These are phyloP conservation scores for Aspergillus sp. DNA, from an alignment of 2,329 filamentous ascomycete species.

Conservation along the genomic window DNA sequence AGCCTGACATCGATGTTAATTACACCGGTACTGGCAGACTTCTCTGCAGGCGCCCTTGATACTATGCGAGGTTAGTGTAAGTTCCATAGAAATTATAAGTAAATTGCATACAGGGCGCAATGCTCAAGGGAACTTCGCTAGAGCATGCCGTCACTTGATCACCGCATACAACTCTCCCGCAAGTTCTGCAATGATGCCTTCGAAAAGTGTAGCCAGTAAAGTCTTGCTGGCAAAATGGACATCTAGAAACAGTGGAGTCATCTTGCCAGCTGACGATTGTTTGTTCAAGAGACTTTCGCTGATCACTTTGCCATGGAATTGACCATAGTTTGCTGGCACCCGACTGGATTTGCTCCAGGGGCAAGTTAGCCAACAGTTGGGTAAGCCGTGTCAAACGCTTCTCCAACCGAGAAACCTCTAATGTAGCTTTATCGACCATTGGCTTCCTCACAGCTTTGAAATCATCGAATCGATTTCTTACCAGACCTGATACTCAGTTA, in stretches of 20 bases:
- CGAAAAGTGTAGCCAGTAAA: slow-evolving; percentile 92
- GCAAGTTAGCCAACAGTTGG: slow-evolving; percentile 70
- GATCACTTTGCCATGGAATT: slow-evolving; percentile 64
- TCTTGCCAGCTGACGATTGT: slow-evolving; percentile 95
- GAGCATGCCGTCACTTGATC: slow-evolving; percentile 83
- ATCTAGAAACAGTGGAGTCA: slow-evolving; percentile 71
- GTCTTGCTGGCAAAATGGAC: slow-evolving; percentile 93
- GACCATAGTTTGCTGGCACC: slow-evolving; percentile 44
- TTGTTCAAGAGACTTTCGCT: slow-evolving; percentile 79
- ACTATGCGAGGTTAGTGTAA: slow-evolving; percentile 23
- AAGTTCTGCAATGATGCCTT: slow-evolving; percentile 90
- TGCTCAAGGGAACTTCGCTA: slow-evolving; percentile 72
- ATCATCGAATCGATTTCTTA: slow-evolving; percentile 65
- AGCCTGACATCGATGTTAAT: slow-evolving; percentile 79
- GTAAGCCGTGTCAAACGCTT: slow-evolving; percentile 90
- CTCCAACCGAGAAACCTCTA: slow-evolving; percentile 86
- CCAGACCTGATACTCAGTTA: slow-evolving; percentile 43
- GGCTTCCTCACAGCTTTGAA: slow-evolving; percentile 70
- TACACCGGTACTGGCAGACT: slow-evolving; percentile 42
- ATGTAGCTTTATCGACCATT: slow-evolving; percentile 74
- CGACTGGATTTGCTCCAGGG: slow-evolving; percentile 59
- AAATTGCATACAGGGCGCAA: slow-evolving; percentile 56
- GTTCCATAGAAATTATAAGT: neutral
- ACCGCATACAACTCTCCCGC: slow-evolving; percentile 87
- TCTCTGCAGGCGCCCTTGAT: slow-evolving; percentile 38